Conservation (phyloP, 768 basidiomycete genomes). For the Calocybe gangraenosa region DNA sequence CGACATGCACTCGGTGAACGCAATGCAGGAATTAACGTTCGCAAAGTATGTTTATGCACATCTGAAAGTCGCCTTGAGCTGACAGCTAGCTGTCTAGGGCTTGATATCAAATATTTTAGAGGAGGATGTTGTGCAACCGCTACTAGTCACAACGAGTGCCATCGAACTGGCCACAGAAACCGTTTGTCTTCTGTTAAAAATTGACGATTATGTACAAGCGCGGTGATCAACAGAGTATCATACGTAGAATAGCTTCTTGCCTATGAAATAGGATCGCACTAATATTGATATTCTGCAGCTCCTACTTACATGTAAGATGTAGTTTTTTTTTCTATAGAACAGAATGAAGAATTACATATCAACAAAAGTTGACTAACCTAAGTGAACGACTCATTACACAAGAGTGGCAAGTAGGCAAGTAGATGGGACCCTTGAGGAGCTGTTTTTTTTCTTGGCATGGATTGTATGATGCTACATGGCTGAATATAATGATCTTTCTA, state of each 20-base stretch:
- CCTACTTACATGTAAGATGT: too few species aligned
- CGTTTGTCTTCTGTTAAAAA: constrained; percentile 92
- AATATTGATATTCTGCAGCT: too few species aligned
- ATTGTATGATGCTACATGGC: constrained; percentile 13
- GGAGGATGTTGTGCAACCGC: constrained; percentile 95
- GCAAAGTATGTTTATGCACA: constrained; percentile 60
- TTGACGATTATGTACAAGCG: constrained; percentile 89
- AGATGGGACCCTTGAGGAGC: neutral
- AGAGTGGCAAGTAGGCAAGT: neutral
- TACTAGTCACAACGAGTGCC: constrained; percentile 93
- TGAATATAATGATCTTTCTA: constrained; percentile 15
- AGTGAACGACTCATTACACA: neutral
- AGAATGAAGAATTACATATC: too few species aligned
- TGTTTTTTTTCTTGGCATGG: constrained; percentile 7
- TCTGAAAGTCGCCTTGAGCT: neutral
- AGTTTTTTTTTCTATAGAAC: too few species aligned
- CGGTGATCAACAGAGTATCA: constrained; percentile 32
- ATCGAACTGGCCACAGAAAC: constrained; percentile 96
- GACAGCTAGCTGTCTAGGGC: constrained; percentile 48
- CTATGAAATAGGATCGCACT: too few species aligned
- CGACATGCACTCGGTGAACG: constrained; percentile 92
- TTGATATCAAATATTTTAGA: constrained; percentile 96
- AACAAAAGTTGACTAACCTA: constrained; percentile 2
- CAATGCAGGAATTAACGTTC: constrained; percentile 96
- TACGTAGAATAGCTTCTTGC: too few species aligned